A percentile compares a stretch with the other conserved stretches of the same genome.
phyloP scores from a whole-genome alignment of 768 basidiomycete species.

The Obba rivulosa region DNA sequence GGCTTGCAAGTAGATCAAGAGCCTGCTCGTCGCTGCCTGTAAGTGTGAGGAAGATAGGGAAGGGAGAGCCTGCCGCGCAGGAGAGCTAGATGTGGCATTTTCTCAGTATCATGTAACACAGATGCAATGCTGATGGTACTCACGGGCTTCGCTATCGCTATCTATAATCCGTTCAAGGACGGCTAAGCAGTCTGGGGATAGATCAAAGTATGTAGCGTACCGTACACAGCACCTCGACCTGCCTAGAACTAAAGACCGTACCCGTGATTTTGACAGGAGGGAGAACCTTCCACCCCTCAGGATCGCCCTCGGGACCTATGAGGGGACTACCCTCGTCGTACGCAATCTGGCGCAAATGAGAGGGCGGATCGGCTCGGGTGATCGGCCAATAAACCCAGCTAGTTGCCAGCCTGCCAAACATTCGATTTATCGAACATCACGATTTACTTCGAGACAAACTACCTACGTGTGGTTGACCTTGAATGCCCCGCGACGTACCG shows the following conservation, averaged over 20 bases:
- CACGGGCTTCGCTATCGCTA: slow-evolving; percentile 47
- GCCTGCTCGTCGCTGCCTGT: slow-evolving; percentile 39
- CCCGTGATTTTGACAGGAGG: slow-evolving; percentile 29
- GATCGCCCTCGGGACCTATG: slow-evolving; percentile 35
- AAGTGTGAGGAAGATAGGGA: slow-evolving; percentile 47
- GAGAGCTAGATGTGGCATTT: slow-evolving; percentile 31
- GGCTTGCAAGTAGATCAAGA: slow-evolving; percentile 42
- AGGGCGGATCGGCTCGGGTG: slow-evolving; percentile 29
- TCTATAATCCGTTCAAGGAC: slow-evolving; percentile 21
- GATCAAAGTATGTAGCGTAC: slow-evolving; percentile 20
- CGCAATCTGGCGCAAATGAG: slow-evolving; percentile 30
- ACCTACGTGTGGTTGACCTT: slow-evolving; percentile 46
- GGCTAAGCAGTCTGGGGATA: not conserved
- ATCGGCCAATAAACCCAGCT: slow-evolving; percentile 29
- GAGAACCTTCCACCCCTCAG: slow-evolving; percentile 34
- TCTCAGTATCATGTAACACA: not conserved
- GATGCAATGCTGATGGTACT: slow-evolving; percentile 7
- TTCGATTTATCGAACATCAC: not conserved
- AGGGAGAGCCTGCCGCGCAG: slow-evolving; percentile 45
- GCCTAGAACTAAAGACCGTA: slow-evolving; percentile 28
- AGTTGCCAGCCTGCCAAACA: slow-evolving; percentile 25
- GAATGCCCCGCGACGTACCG: slow-evolving; percentile 42
- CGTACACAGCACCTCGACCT: slow-evolving; percentile 24
- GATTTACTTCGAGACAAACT: not conserved
- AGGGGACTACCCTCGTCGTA: slow-evolving; percentile 28